Evolutionary conservation across 1,284 basidiomycete species (phyloP), one percentile per base, ranked within the genome.

Genomic region (Mycena sp.): DNA sequence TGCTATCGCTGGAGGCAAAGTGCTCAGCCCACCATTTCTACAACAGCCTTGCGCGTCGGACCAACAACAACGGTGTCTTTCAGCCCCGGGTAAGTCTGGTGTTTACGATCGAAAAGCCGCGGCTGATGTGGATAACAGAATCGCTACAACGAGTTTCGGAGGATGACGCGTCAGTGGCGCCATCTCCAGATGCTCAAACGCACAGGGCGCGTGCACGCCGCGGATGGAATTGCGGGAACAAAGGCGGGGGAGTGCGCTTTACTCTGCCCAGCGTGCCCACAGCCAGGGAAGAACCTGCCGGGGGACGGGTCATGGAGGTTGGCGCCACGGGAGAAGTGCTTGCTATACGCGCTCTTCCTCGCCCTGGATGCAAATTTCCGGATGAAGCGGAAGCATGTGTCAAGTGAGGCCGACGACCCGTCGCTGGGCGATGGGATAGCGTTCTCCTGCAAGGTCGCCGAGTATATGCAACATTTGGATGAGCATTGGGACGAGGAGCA

Each of bases 321-420:
- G 3, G 50, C 61, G 9, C 11, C 46, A 5, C 19, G 1, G 12
- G 37, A 21, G 26, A 50, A 50, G 32, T 0, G 73, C 11, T 75
- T 64, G 61, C 58, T 75, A 0, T 73, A 72, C 52, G 63, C 64
- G 4, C 55, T 74, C 0, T 72, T 72, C 35, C 46, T 75, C 6
- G 71, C 68, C 21, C 61, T 74, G 4, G 74, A 76, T 23, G 67
- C 70, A 11, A 69, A 69, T 57, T 78, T 78, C 57, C 50, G 70
- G 2, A 55, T 73, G 12, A 65, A 68, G 28, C 58, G 50, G 3
- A 72, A 72, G 48, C 45, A 68, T 17, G 65, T 72, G 5, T 69
- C 68, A 0, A 38, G 64, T 5, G 60, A 70, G 1, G 70, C 67
- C n/a, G 38, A 50, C 5, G 64, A 72, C 23, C 67, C 74, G 6